Percentiles rank a stretch among this genome's conserved stretches.
Conservation (phyloP, 2,329 filamentous ascomycete species). For the Ophiosphaerella narmari region DNA sequence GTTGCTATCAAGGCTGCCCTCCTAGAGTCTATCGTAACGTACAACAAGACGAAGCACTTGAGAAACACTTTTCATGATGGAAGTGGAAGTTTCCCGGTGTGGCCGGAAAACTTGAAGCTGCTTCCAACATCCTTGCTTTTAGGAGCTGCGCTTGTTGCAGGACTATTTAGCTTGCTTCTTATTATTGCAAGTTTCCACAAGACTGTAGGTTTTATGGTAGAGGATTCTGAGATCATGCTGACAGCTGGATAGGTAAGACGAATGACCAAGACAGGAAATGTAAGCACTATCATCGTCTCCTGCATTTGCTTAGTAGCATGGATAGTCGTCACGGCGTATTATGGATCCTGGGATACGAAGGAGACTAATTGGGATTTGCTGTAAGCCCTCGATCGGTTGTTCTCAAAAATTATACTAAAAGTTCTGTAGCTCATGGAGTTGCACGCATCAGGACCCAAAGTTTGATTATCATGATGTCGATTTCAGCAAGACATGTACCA, state of each 20-base stretch:
- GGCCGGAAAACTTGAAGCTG: slow-evolving; percentile 20
- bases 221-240: background rate
- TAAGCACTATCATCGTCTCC: slow-evolving; percentile 19
- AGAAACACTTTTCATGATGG: slow-evolving; percentile 17
- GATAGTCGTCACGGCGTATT: slow-evolving; percentile 21
- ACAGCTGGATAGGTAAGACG: slow-evolving; percentile 15
- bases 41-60: slow-evolving; percentile 14
- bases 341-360: slow-evolving; percentile 23
- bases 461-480: slow-evolving; percentile 18
- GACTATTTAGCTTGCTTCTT: slow-evolving; percentile 15
- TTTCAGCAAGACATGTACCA: slow-evolving; percentile 16
- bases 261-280: slow-evolving; percentile 24
- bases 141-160: slow-evolving; percentile 13
- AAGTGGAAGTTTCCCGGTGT: slow-evolving; percentile 21
- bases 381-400: background rate
- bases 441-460: slow-evolving; percentile 12
- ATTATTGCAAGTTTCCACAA: slow-evolving; percentile 20
- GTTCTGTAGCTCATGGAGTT: slow-evolving; percentile 20
- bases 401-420: background rate
- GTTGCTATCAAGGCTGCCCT: slow-evolving; percentile 13
- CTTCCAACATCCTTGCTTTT: slow-evolving; percentile 19
- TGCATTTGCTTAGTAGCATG: slow-evolving; percentile 17
- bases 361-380: slow-evolving; percentile 27
- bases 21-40: slow-evolving; percentile 9
- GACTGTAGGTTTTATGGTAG: slow-evolving; percentile 6